These are phyloP conservation scores for Alternaria arbusti DNA, from an alignment of 2,329 filamentous ascomycete species.

Conservation along the genomic window DNA sequence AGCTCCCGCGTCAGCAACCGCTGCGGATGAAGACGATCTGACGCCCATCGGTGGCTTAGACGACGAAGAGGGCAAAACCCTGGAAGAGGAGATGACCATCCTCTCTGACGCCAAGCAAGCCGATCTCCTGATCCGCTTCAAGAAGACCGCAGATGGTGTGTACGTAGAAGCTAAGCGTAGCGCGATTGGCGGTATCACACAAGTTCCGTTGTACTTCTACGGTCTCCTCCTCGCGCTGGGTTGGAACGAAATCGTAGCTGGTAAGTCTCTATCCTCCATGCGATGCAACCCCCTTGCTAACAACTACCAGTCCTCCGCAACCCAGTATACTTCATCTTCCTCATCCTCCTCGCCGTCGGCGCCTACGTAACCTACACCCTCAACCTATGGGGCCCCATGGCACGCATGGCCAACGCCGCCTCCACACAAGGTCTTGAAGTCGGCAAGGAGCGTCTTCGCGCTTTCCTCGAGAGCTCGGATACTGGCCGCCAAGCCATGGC, in stretches of 20 bases:
- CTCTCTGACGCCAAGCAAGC: constrained; percentile 87
- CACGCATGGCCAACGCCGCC: constrained; percentile 93
- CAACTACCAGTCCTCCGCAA: constrained; percentile 78
- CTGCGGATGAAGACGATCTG: constrained; percentile 89
- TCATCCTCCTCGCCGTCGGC: constrained; percentile 76
- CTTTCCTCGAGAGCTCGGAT: constrained; percentile 88
- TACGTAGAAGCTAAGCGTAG: constrained; percentile 98
- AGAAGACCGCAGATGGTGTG: constrained; percentile 96
- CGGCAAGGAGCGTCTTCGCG: constrained; percentile 86
- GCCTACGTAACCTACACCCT: constrained; percentile 92
- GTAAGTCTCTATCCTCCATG: constrained; percentile 63
- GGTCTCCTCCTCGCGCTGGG: constrained; percentile 84
- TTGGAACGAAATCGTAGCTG: constrained; percentile 98
- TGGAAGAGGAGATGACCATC: constrained; percentile 97
- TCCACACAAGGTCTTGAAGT: constrained; percentile 86
- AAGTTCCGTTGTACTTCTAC: constrained; percentile 95
- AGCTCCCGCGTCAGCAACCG: constrained; percentile 74
- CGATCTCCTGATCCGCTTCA: constrained; percentile 92
- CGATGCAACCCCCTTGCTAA: too few species aligned
- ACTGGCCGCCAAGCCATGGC: constrained; percentile 82
- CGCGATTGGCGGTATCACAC: constrained; percentile 92
- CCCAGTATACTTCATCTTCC: constrained; percentile 87
- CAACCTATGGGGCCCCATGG: constrained; percentile 94
- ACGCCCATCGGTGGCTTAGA: constrained; percentile 90
- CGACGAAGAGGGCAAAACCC: constrained; percentile 89